Conservation (phyloP, 1,284 basidiomycete genomes). For the Sphaerobolus stellatus region DNA sequence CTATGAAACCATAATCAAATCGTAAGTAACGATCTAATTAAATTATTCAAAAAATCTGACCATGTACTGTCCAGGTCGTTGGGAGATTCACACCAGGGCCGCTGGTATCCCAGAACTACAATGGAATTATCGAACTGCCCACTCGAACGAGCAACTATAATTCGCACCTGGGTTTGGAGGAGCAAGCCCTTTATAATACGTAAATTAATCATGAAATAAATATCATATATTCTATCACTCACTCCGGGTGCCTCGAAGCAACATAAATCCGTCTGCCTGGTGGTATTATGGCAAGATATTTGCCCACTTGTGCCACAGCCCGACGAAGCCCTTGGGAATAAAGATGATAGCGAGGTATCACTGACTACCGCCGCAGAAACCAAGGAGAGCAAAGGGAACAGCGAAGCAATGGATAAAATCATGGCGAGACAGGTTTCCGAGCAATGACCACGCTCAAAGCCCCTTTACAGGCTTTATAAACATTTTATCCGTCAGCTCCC, state of each 20-base stretch:
- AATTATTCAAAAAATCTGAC: slow-evolving; percentile 29
- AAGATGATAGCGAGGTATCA: too few species aligned
- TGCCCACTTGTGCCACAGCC: slow-evolving; percentile 43
- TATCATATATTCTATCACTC: slow-evolving; percentile 11
- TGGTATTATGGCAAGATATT: slow-evolving; percentile 47
- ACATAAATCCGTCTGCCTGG: slow-evolving; percentile 42
- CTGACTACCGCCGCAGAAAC: too few species aligned
- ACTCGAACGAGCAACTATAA: background rate
- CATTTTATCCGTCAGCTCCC: too few species aligned
- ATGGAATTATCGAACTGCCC: background rate
- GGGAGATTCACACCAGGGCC: slow-evolving; percentile 61
- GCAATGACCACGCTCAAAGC: too few species aligned
- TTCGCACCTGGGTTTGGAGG: slow-evolving; percentile 58
- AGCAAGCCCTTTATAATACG: slow-evolving; percentile 49
- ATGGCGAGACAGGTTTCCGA: too few species aligned
- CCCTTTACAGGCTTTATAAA: too few species aligned
- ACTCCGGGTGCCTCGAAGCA: slow-evolving; percentile 57
- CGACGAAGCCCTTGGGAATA: too few species aligned
- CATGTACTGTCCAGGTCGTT: slow-evolving; percentile 76
- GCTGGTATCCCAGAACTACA: slow-evolving; percentile 37
- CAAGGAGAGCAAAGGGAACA: too few species aligned
- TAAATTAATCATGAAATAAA: slow-evolving; percentile 14
- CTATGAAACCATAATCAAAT: slow-evolving; percentile 31
- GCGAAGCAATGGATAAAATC: too few species aligned
- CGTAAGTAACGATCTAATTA: background rate